Base-by-base conservation (phyloP, 2,329 filamentous ascomycete genomes). In the Ramularia endophylla region DNA sequence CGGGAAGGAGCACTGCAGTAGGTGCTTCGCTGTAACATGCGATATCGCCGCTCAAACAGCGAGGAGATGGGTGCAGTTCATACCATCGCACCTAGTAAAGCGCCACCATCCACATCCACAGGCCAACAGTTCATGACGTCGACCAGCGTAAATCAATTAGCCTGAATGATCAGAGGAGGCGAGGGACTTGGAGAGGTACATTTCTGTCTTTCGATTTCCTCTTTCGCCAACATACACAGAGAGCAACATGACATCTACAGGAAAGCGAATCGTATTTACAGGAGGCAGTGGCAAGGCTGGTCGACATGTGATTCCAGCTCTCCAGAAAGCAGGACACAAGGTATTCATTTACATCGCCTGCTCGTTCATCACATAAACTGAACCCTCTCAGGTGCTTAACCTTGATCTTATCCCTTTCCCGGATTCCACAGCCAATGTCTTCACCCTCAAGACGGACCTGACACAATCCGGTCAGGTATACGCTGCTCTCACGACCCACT, bases 281-380 rank as follows among this genome's bases (percentile, higher is more conserved):
- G 75, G 75, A 19, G 75, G 75, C 44, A 72, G 68, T 43, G 75
- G 74, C 36, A 73, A 76, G 59, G 74, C 73, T 13, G 74, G 75
- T 7, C 66, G 74, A 34, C 68, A 75, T 60, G 68, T 70, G n/a
- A 75, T 78, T 36, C 66, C 67, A 12, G 67, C 75, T 27, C 66
- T 79, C 13, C 57, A 75, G 20, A 62, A 67, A 8, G 61, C 66
- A 43, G 74, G 73, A 22, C 69, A 78, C 51, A 54, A 69, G 44
- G 65, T 59, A 46, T 20, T 16, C 4, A 35, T 27, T 30, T 11
- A 20, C 8, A 5, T 27, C 6, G 3, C 11, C 16, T 38, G 15
- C 5, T 16, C 35, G n/a, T 19, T 19, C 33, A 2, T 8, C 8
- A 9, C 2, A 31, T 7, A 8, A 12, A 29, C 38, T 44, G 16